Conservation (phyloP, 2,329 filamentous ascomycete genomes). For the Colletotrichum shisoi region DNA sequence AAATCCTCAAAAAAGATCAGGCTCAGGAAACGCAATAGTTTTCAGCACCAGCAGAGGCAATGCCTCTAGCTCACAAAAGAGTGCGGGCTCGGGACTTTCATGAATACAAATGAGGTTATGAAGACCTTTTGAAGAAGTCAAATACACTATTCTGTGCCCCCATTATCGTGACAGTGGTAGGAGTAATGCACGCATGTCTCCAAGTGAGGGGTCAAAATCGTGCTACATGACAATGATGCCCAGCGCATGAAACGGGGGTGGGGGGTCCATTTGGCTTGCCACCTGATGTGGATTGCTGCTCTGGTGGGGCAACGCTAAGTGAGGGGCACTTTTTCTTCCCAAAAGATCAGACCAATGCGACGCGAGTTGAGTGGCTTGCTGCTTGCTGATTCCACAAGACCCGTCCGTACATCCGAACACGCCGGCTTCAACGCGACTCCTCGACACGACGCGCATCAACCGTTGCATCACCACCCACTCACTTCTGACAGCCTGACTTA, state of each 20-base stretch:
- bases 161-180: no score
- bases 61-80: conserved; percentile 21
- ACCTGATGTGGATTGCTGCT: neutral
- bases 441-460: conserved; percentile 9
- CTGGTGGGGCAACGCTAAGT: conserved; percentile 39
- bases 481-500: neutral
- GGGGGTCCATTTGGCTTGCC: neutral
- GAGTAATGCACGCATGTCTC: neutral
- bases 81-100: conserved; percentile 34
- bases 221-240: conserved; percentile 9
- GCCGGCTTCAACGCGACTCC: conserved; percentile 8
- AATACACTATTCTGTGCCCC: neutral
- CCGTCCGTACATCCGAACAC: conserved; percentile 4
- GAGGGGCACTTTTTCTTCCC: conserved; percentile 31
- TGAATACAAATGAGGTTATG: conserved; percentile 39
- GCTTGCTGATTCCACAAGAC: neutral
- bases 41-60: conserved; percentile 33
- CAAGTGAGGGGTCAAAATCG: conserved; percentile 10
- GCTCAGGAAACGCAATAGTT: conserved; percentile 26
- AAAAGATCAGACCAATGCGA: conserved; percentile 36
- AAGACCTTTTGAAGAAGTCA: conserved; percentile 37
- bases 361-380: conserved; percentile 4
- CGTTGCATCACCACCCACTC: neutral
- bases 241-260: accelerated
- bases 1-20: conserved; percentile 38